A percentile compares a stretch with the other conserved stretches of the same genome.
These are phyloP conservation scores for Pisolithus thermaeus DNA, from an alignment of 1,284 basidiomycete genomes.

Conservation along the genomic window DNA sequence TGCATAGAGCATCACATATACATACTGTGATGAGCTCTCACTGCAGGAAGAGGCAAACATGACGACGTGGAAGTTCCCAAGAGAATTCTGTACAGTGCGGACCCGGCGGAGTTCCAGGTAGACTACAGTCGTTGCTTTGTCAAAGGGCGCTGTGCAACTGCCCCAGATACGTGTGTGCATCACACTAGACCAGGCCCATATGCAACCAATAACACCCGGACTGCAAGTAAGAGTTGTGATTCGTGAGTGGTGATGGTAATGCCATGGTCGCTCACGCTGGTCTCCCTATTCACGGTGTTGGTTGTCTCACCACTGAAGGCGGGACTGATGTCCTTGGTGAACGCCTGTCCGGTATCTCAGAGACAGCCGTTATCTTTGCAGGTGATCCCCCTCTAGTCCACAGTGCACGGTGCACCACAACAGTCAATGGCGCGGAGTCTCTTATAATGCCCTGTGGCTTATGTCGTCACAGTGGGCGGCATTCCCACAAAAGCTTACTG, in stretches of 20 bases:
- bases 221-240: slow-evolving; percentile 38
- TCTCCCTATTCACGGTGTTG: slow-evolving; percentile 95
- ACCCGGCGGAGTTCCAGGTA: too few species aligned
- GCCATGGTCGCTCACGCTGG: slow-evolving; percentile 98
- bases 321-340: slow-evolving; percentile 89
- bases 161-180: too few species aligned
- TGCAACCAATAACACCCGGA: too few species aligned
- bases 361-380: slow-evolving; percentile 98
- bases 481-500: slow-evolving; percentile 99
- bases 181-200: too few species aligned
- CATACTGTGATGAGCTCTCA: too few species aligned
- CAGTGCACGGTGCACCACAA: slow-evolving; percentile 95
- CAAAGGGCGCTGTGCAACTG: too few species aligned
- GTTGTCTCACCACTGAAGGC: slow-evolving; percentile 97
- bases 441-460: slow-evolving; percentile 7
- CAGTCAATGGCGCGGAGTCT: slow-evolving; percentile 47
- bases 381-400: slow-evolving; percentile 97
- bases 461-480: slow-evolving; percentile 87
- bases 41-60: too few species aligned
- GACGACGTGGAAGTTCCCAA: too few species aligned
- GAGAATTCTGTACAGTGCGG: too few species aligned
- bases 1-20: too few species aligned
- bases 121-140: too few species aligned
- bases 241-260: slow-evolving; percentile 99
- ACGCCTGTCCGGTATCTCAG: slow-evolving; percentile 98